Base-by-base conservation (phyloP, 495 filamentous ascomycete species). In the Barbatosphaeria neglecta region DNA sequence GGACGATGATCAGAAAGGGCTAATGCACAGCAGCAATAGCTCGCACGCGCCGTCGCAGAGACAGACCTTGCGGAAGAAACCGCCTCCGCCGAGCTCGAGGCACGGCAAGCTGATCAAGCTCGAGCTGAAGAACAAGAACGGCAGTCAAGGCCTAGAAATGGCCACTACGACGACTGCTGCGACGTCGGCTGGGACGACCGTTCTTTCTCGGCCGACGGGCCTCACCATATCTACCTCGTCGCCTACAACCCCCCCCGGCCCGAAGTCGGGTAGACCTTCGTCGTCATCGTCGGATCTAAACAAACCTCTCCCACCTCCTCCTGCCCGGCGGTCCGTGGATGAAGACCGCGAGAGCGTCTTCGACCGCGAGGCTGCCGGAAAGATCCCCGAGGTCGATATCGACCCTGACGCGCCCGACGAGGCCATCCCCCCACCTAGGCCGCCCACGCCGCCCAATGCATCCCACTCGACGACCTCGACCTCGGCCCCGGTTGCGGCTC, bases 81-180 rank as follows among this genome's bases (percentile, higher is more conserved):
- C 65, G 23, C 77, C 78, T 15, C 73, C 77, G 20, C 81, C 82
- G 2, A 80, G 65, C 53, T 81, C 72, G 35, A 75, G 81, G 46
- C 82, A 84, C 63, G 83, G 83, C 6, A 83, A 80, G 57, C 62
- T 77, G n/a, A 83, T 86, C 37, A 76, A 66, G 50, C 50, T 62
- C 20, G 64, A 59, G 46, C 51, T 59, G 20, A 56, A 43, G 44
- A 43, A 17, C 38, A 41, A 49, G 43, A 42, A 44, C 17, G 22
- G 11, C 9, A 11, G 31, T 9, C 15, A 37, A 10, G 37, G 39
- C 9, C 24, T 41, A 15, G 49, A 50, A 6, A 6, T 2, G 15
- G 31, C 11, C 6, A 6, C 31, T 16, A n/a, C 11, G 3, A 6
- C 31, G 3, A n/a, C 13, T 16, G 31, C 31, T 15, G 31, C 31